A percentile compares a stretch with the other conserved stretches of the same genome.
These are phyloP conservation scores for Neurospora sp. DNA, from an alignment of 495 filamentous ascomycete genomes.

Conservation along the genomic window DNA sequence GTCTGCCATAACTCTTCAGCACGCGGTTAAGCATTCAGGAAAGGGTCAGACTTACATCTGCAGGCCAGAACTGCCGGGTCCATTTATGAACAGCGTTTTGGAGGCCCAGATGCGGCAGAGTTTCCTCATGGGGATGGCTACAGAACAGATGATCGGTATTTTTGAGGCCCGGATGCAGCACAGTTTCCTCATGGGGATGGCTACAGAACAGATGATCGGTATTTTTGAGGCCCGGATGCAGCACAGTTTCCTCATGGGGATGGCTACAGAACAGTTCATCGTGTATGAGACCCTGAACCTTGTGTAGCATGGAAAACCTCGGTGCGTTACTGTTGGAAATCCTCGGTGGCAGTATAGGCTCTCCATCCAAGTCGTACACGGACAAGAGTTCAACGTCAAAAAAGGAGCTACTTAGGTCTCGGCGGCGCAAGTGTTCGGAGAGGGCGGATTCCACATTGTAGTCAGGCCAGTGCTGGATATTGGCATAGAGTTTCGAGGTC, in stretches of 20 bases:
- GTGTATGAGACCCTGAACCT: neutral
- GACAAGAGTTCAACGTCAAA: neutral
- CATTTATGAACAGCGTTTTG: neutral
- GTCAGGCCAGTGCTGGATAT: neutral
- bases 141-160: no score
- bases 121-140: no score
- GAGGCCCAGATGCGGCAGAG: no score
- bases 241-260: neutral
- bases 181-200: no score
- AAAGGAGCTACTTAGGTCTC: neutral
- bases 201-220: no score
- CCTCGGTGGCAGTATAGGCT: neutral
- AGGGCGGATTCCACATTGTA: neutral
- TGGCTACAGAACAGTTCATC: neutral
- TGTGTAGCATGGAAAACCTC: neutral
- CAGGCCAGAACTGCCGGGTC: neutral
- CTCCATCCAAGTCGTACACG: neutral
- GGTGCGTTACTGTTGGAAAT: neutral
- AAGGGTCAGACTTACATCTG: neutral
- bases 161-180: no score
- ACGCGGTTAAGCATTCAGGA: neutral
- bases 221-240: neutral
- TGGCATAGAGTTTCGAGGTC: neutral
- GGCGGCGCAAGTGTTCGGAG: neutral
- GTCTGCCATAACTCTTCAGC: neutral